phyloP scores from a whole-genome alignment of 1,284 basidiomycete genomes.

The Peniophora sp. region DNA sequence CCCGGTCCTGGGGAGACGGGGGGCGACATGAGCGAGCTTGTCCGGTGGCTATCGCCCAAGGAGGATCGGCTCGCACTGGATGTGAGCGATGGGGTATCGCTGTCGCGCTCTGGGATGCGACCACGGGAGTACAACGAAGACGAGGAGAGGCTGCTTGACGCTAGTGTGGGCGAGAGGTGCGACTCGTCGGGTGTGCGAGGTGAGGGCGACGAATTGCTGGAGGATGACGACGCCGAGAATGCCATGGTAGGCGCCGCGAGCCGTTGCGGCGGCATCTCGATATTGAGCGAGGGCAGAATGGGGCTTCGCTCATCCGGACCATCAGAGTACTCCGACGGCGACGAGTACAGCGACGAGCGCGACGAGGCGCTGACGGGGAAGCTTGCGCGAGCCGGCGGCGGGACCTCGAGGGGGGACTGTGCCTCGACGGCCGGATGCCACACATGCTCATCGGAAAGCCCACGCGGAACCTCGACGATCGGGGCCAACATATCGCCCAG shows the following conservation, averaged over 20 bases:
- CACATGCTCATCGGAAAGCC: too few relatives aligned
- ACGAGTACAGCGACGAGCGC: too few relatives aligned
- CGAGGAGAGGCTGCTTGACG: slow-evolving; percentile 14
- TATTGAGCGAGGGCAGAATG: too few relatives aligned
- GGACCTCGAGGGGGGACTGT: too few relatives aligned
- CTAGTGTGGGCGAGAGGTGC: slow-evolving; percentile 12
- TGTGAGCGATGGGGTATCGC: slow-evolving; percentile 36
- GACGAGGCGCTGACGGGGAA: too few relatives aligned
- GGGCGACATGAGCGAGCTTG: slow-evolving; percentile 23
- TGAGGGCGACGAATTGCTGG: slow-evolving; percentile 24
- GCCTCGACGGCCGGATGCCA: too few relatives aligned
- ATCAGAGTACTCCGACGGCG: too few relatives aligned
- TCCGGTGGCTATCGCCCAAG: slow-evolving; percentile 19
- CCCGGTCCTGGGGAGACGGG: slow-evolving; percentile 25
- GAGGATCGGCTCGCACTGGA: slow-evolving; percentile 35
- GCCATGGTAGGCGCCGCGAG: slow-evolving; percentile 1
- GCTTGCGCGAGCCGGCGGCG: too few relatives aligned
- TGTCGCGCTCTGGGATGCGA: slow-evolving; percentile 14
- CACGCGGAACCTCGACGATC: slow-evolving; percentile 3
- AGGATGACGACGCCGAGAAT: slow-evolving; percentile 20
- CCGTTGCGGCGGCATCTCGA: too few relatives aligned
- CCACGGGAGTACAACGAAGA: too few relatives aligned
- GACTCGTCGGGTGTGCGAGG: slow-evolving; percentile 20
- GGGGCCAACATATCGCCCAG: slow-evolving; percentile 25
- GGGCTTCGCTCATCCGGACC: too few relatives aligned